Conservation (phyloP, 2,329 filamentous ascomycete genomes). For the Penicillium sp. region DNA sequence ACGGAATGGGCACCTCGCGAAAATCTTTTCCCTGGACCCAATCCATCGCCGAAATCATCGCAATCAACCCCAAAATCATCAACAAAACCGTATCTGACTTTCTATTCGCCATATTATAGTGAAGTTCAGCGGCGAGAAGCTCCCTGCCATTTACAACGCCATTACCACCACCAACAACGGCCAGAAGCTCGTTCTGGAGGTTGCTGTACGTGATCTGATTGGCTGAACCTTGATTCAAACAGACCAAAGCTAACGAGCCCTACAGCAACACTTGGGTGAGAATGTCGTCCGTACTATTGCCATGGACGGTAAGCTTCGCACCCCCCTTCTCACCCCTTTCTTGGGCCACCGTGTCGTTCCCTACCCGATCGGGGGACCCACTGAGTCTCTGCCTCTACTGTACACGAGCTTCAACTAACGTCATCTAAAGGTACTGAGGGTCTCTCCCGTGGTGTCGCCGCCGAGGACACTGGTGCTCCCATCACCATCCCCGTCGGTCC, state of each 20-base stretch:
- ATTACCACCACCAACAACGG: conserved; percentile 83
- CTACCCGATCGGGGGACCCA: conserved; percentile 16
- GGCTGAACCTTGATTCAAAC: too few species aligned
- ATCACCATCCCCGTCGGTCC: conserved; percentile 94
- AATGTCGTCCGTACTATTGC: conserved; percentile 99
- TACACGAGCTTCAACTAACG: conserved; percentile 14
- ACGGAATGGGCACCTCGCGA: conserved; percentile 23
- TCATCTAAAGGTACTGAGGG: conserved; percentile 76
- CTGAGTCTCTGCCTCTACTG: conserved; percentile 9
- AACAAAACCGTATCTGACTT: conserved; percentile 25
- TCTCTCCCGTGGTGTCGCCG: conserved; percentile 86
- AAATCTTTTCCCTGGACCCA: conserved; percentile 39
- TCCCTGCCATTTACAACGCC: conserved; percentile 95
- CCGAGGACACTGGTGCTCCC: conserved; percentile 79
- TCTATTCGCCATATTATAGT: conserved; percentile 48
- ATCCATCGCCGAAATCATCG: conserved; percentile 30
- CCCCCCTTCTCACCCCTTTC: conserved; percentile 6
- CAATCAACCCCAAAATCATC: conserved; percentile 22
- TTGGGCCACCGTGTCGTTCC: conserved; percentile 19
- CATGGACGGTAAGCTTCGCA: conserved; percentile 77
- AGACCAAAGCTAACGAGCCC: conserved; percentile 16
- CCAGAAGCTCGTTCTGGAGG: conserved; percentile 91
- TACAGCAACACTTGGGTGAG: conserved; percentile 97
- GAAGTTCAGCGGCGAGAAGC: conserved; percentile 90
- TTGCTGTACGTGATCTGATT: conserved; percentile 68